Conservation (phyloP, 495 filamentous ascomycete species). For the Daldinia caldariorum region DNA sequence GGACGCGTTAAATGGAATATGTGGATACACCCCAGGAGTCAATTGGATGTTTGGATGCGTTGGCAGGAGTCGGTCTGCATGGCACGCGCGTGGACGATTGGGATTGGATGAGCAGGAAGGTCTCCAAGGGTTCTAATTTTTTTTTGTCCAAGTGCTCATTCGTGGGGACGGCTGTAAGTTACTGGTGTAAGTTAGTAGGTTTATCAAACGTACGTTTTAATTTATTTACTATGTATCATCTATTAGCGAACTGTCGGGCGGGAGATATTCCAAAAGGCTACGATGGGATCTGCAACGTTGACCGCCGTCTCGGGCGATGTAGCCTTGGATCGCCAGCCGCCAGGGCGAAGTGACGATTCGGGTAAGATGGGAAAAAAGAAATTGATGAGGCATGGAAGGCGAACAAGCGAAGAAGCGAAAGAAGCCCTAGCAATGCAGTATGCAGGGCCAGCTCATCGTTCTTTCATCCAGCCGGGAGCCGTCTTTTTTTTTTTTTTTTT, state of each 20-base stretch:
- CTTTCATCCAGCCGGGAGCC: constrained; percentile 28
- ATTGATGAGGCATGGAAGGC: constrained; percentile 30
- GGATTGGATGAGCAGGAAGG: constrained; percentile 45
- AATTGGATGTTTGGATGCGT: constrained; percentile 46
- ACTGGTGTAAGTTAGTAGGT: constrained; percentile 8
- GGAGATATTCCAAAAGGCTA: constrained; percentile 45
- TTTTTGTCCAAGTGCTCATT: constrained; percentile 5
- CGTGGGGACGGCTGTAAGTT: constrained; percentile 25
- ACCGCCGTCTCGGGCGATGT: constrained; percentile 44
- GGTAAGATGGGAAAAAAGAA: constrained; percentile 33
- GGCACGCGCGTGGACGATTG: constrained; percentile 44
- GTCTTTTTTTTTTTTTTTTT: constrained; percentile 5
- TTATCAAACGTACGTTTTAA: constrained; percentile 10
- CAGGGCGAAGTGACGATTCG: constrained; percentile 37
- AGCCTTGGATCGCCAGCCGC: constrained; percentile 40
- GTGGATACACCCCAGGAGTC: constrained; percentile 39
- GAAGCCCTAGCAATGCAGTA: constrained; percentile 37
- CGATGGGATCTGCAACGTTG: constrained; percentile 38
- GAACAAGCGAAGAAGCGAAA: constrained; percentile 20
- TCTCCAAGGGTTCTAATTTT: constrained; percentile 35
- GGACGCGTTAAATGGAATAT: constrained; percentile 44
- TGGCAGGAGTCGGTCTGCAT: constrained; percentile 36
- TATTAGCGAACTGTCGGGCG: constrained; percentile 44
- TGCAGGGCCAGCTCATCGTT: constrained; percentile 46
- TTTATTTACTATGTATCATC: constrained; percentile 7